Evolutionary conservation across 495 filamentous ascomycete species (phyloP), one percentile per base, ranked within the genome.

Genomic region (Hypomontagnella monticulosa): DNA sequence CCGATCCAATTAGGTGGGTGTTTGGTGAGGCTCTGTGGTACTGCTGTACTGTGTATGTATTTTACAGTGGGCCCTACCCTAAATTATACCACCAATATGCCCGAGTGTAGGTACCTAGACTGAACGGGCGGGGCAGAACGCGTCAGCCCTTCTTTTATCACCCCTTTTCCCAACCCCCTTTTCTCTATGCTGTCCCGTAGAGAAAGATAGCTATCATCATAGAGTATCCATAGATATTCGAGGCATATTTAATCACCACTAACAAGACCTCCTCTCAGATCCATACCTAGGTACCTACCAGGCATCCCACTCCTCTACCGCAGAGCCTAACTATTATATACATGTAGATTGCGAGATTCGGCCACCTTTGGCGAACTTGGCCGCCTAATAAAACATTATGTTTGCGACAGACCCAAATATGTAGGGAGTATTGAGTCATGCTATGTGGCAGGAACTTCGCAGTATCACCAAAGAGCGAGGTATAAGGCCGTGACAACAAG

Each of bases 121-220:
- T n/a, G 36, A 59, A 50, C 36, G 43, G 50, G 56, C 46, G 56
- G 56, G 56, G 56, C n/a, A 59, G 34, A 27, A 42, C 46, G 46
- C 23, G 56, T 59, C 56, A 7, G 19, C n/a, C 36, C n/a, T 40
- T 37, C 11, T n/a, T 18, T 19, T 18, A 30, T 41, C 19, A 30
- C 19, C 34, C 16, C 44, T 27, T 58, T 40, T 23, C 23, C 23
- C 2, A 4, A 18, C 23, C 49, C 18, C 23, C 43, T 11, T 8
- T 32, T 33, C 23, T 36, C 19, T 12, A n/a, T n/a, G n/a, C n/a
- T n/a, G n/a, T n/a, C n/a, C n/a, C n/a, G n/a, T n/a, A n/a, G n/a
- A n/a, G n/a, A n/a, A n/a, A n/a, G n/a, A n/a, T n/a, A n/a, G n/a
- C n/a, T n/a, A n/a, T n/a, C n/a, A n/a, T n/a, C n/a, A n/a, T n/a